Evolutionary conservation across 345 rosid species (phyloP), one percentile per base, ranked within the genome.

Genomic region (Eucalyptus albens): DNA sequence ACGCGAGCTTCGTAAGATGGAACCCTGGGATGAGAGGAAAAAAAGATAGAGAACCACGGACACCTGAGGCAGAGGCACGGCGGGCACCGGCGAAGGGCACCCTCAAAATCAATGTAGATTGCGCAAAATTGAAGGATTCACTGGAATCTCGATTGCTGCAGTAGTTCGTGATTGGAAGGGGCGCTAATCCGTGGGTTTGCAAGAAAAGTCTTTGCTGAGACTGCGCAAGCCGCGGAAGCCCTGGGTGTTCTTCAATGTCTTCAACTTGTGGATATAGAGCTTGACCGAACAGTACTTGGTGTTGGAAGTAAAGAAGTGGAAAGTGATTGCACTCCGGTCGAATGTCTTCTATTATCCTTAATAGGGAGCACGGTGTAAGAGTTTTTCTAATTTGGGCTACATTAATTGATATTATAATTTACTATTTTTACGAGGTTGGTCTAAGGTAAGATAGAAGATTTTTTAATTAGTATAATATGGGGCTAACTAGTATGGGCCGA

Each of bases 351-450:
- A 42, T 42, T 42, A 42, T 42, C 7, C 65, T 59, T 59, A 11
- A 59, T n/a, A 11, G 15, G 16, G 31, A 12, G 67, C 16, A 60
- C 7, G 16, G 16, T 50, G 8, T 15, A 6, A 50, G 8, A 50
- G 7, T 50, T 50, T 50, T 50, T 3, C 0, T 50, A 0, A 50
- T 15, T 1, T 50, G 1, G 0, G 0, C 1, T 50, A 50, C 0
- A 50, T 50, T 50, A 50, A 50, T 50, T 50, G 3, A 6, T 3
- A 50, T 50, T 50, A 1, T 50, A 50, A 50, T 50, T 50, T 50
- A 6, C 1, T 3, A 0, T 50, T 50, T 50, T 50, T 50, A 15
- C 0, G 3, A 1, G 7, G 0, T 50, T 6, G 1, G 19, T 50
- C 2, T 50, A 50, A 50, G 1, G 3, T 50, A 3, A 50, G 0